These are phyloP conservation scores for Termitomyces heimii DNA, from an alignment of 768 basidiomycete genomes.

Conservation along the genomic window DNA sequence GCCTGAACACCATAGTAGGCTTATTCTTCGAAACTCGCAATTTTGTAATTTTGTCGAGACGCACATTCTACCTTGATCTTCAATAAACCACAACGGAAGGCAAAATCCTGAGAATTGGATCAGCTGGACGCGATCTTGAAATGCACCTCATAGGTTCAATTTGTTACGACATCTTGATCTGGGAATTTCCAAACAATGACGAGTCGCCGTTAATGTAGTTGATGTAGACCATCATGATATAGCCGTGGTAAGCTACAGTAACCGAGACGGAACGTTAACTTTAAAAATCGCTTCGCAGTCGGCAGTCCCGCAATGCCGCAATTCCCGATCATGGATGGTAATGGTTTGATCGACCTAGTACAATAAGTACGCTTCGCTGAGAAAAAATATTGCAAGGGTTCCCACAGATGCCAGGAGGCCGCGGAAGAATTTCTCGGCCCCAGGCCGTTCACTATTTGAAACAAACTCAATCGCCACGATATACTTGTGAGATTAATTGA, in stretches of 20 bases:
- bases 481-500: background rate
- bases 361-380: background rate
- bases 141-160: background rate
- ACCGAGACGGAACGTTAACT: constrained; percentile 2
- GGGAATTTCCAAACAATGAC: constrained; percentile 1
- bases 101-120: background rate
- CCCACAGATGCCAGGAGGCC: background rate
- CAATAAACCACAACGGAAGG: background rate
- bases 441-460: background rate
- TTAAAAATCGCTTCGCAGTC: background rate
- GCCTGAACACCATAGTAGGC: background rate
- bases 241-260: background rate
- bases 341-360: background rate
- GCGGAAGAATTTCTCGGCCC: background rate
- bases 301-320: constrained; percentile 1
- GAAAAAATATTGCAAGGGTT: background rate
- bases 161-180: background rate
- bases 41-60: background rate
- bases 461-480: background rate
- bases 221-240: background rate
- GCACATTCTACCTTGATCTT: background rate
- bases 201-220: constrained; percentile 4
- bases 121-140: background rate
- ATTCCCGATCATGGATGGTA: background rate
- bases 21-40: background rate